Conservation (phyloP, 208 protist genomes). For the Leishmania major region DNA sequence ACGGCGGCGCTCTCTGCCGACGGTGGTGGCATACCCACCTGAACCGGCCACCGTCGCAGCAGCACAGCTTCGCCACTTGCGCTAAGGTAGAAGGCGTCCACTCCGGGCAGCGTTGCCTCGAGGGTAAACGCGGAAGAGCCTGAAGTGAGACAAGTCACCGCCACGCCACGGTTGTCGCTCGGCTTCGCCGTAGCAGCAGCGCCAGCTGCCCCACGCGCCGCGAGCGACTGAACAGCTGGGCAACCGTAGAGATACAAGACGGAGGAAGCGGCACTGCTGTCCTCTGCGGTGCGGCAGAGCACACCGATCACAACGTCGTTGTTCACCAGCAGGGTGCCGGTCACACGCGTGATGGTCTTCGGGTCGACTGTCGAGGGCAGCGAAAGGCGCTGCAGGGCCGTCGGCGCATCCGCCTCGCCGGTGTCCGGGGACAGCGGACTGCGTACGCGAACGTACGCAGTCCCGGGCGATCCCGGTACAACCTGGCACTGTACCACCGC, state of each 20-base stretch:
- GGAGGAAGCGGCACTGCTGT: neutral
- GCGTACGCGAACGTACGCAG: constrained; percentile 17
- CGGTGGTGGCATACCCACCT: neutral
- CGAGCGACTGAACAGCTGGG: constrained; percentile 44
- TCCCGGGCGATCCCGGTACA: neutral
- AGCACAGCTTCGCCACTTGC: constrained; percentile 60
- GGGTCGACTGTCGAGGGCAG: constrained; percentile 1
- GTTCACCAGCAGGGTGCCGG: constrained; percentile 45
- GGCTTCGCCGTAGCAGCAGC: neutral
- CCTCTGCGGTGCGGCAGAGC: constrained; percentile 10
- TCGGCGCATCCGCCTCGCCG: neutral
- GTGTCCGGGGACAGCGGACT: constrained; percentile 17
- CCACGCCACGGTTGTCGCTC: neutral
- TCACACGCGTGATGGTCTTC: constrained; percentile 21
- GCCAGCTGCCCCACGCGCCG: neutral
- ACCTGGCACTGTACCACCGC: constrained; percentile 28
- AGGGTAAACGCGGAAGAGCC: constrained; percentile 31
- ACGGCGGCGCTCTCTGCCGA: neutral
- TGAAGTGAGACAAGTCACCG: neutral
- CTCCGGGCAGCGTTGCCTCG: constrained; percentile 52
- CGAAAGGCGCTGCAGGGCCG: constrained; percentile 2
- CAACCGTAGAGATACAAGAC: constrained; percentile 65
- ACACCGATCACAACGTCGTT: constrained; percentile 56
- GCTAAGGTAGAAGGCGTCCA: constrained; percentile 58
- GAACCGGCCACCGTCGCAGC: constrained; percentile 12